Conservation (phyloP, 768 basidiomycete genomes). For the Peribolospora baueri region DNA sequence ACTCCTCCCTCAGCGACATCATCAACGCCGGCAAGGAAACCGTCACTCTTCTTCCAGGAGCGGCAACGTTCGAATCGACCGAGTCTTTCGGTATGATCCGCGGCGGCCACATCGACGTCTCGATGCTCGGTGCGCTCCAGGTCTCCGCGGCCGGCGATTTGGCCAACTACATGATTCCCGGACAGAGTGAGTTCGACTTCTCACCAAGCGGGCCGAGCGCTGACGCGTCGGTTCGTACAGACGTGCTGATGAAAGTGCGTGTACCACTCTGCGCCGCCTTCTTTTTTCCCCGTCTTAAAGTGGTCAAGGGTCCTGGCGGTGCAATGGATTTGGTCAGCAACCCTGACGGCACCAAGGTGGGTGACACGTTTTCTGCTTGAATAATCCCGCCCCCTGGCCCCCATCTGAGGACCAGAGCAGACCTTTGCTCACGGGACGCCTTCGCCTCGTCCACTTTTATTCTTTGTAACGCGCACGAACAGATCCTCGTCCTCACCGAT, state of each 20-base stretch:
- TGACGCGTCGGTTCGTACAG: too few relatives aligned
- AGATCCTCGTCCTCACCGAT: slow-evolving; percentile 58
- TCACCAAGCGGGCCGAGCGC: too few relatives aligned
- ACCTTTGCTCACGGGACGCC: not conserved
- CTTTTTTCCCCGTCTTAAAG: not conserved
- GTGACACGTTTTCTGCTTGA: too few relatives aligned
- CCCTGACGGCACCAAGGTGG: slow-evolving; percentile 58
- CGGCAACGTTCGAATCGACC: slow-evolving; percentile 72
- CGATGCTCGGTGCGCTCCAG: slow-evolving; percentile 88
- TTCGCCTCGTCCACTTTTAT: not conserved
- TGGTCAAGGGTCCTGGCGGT: slow-evolving; percentile 54
- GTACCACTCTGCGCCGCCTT: not conserved
- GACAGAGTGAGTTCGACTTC: slow-evolving; percentile 28
- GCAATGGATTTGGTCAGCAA: slow-evolving; percentile 93
- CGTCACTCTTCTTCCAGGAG: slow-evolving; percentile 72
- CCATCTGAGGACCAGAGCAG: too few relatives aligned
- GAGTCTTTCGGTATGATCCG: slow-evolving; percentile 97
- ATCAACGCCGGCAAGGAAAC: slow-evolving; percentile 93
- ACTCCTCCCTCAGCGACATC: slow-evolving; percentile 56
- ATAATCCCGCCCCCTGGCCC: too few relatives aligned
- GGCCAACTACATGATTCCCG: slow-evolving; percentile 96
- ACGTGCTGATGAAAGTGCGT: too few relatives aligned
- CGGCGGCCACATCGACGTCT: slow-evolving; percentile 79
- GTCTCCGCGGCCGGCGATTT: slow-evolving; percentile 73
- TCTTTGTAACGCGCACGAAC: not conserved